A percentile compares a stretch with the other conserved stretches of the same genome.
Evolutionary conservation across 768 basidiomycete species (phyloP).

Genomic region (Xerocomellus amylosporus): DNA sequence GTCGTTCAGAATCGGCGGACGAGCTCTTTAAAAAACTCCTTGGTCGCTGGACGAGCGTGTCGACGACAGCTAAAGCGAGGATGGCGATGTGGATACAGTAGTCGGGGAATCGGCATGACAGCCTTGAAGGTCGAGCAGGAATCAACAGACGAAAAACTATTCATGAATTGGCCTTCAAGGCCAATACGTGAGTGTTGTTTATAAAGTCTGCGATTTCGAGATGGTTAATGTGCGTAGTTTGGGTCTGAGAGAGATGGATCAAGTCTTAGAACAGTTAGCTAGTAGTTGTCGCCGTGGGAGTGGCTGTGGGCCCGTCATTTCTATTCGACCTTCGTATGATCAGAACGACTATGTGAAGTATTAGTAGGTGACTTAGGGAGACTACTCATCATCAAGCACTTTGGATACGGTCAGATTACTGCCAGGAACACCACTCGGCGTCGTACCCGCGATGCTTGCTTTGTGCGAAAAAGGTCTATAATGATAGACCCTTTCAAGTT

Average conservation of each 20-base stretch:
- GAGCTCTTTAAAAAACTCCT: constrained; percentile 97
- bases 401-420: neutral
- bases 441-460: neutral
- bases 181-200: too few relatives aligned
- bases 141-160: neutral
- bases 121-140: constrained; percentile 44
- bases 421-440: neutral
- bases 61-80: constrained; percentile 80
- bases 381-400: too few relatives aligned
- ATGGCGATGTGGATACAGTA: constrained; percentile 86
- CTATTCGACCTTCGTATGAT: too few relatives aligned
- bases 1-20: constrained; percentile 95
- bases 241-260: constrained; percentile 84
- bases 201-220: constrained; percentile 93
- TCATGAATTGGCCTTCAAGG: too few relatives aligned
- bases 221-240: constrained; percentile 86
- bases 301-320: too few relatives aligned
- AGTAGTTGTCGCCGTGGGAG: too few relatives aligned
- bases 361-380: too few relatives aligned
- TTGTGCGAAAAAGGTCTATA: neutral
- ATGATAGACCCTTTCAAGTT: too few relatives aligned
- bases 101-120: constrained; percentile 75
- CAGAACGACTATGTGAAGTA: too few relatives aligned
- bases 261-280: too few relatives aligned
- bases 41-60: constrained; percentile 92